A percentile compares a stretch with the other conserved stretches of the same genome.
Conservation (phyloP, 169 alveolate genomes). For the Neospora caninum region DNA sequence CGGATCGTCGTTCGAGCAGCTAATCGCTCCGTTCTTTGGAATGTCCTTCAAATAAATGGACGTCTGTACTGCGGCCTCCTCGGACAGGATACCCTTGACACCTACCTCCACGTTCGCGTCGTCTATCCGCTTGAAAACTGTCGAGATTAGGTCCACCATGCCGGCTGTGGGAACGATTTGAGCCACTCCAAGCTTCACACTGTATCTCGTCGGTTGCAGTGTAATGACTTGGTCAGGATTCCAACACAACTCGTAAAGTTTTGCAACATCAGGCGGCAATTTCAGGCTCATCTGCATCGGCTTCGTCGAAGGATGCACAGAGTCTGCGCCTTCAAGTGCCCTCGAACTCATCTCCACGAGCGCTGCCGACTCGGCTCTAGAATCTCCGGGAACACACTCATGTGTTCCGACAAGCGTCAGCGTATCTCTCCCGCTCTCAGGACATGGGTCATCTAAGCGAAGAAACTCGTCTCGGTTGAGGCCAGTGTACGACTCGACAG, state of each 20-base stretch:
- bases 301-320: background rate
- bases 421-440: background rate
- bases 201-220: conserved; percentile 48
- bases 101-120: background rate
- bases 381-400: background rate
- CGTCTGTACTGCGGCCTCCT: background rate
- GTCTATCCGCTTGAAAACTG: background rate
- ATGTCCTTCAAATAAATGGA: background rate
- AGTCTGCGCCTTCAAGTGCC: background rate
- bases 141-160: background rate
- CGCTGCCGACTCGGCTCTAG: too few species aligned
- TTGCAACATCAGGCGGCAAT: conserved; percentile 37
- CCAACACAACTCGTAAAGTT: conserved; percentile 61
- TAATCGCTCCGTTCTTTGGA: background rate
- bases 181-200: conserved; percentile 44
- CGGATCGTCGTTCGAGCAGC: background rate
- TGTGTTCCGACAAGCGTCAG: background rate
- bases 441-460: background rate
- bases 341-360: too few species aligned
- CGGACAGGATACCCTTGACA: background rate
- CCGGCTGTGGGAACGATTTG: conserved; percentile 42
- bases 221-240: conserved; percentile 29
- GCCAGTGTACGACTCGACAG: background rate
- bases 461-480: background rate
- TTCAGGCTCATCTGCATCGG: conserved; percentile 21